A percentile compares a stretch with the other conserved stretches of the same genome.
Conservation (phyloP, 805 yeast species). For the Candida coleopterorum region DNA sequence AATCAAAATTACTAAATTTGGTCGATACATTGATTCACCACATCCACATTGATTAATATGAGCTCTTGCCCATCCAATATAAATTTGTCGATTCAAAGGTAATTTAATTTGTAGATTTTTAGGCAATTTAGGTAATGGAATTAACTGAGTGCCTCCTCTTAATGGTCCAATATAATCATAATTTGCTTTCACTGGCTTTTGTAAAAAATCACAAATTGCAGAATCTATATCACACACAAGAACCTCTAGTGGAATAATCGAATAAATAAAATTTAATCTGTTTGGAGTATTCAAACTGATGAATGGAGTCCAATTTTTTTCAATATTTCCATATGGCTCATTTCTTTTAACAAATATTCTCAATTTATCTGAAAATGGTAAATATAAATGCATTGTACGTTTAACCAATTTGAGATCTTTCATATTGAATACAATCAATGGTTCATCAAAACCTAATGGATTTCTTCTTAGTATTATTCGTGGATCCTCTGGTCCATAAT, state of each 20-base stretch:
- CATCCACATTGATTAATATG: constrained; percentile 37
- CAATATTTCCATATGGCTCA: constrained; percentile 7
- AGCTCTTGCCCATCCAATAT: constrained; percentile 39
- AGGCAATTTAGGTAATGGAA: constrained; percentile 17
- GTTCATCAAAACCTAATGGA: constrained; percentile 23
- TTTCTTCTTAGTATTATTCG: constrained; percentile 20
- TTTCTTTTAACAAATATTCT: constrained; percentile 17
- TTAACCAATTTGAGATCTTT: constrained; percentile 9
- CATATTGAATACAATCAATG: constrained; percentile 19
- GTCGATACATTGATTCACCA: constrained; percentile 35
- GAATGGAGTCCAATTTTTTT: constrained; percentile 42
- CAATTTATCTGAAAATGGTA: constrained; percentile 23
- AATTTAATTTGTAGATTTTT: constrained; percentile 9
- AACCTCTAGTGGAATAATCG: constrained; percentile 25
- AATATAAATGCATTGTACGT: constrained; percentile 27
- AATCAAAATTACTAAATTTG: constrained; percentile 31
- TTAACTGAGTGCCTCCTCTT: constrained; percentile 34
- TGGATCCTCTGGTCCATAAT: constrained; percentile 27
- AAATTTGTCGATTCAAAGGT: constrained; percentile 27
- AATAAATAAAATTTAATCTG: constrained; percentile 20
- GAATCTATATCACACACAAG: constrained; percentile 24
- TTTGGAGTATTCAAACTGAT: constrained; percentile 13
- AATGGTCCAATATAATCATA: constrained; percentile 25
- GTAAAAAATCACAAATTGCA: constrained; percentile 24
- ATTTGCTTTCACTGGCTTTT: constrained; percentile 14